Evolutionary conservation across 2,329 filamentous ascomycete species (phyloP), one percentile per base, ranked within the genome.

Genomic region (Aspergillus jensenii): DNA sequence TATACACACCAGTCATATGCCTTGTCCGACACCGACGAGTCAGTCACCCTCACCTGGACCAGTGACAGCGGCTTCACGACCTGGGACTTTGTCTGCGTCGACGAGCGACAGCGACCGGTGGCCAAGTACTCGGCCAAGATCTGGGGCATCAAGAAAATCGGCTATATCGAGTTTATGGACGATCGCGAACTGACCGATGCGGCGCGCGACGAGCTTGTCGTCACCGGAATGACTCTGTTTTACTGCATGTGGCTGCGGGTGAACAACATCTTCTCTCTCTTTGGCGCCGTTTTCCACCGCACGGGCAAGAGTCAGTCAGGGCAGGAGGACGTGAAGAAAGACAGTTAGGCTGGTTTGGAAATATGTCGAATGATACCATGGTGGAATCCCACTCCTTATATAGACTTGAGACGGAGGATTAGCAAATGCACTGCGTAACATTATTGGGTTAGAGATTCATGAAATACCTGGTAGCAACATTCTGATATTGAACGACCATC

Each of bases 71-170:
- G 62, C 11, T 65, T 70, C 41, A 71, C 66, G 54, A 66, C 47
- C 6, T 73, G 69, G 68, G 67, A 73, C 54, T 72, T 71, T 59
- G 48, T 73, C 44, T 71, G 68, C 41, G 53, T 67, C 3, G 67
- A 71, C 47, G 68, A 71, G 43, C 50, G 67, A 2, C 59, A 68
- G 51, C 57, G 64, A 43, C 67, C 71, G 15, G 62, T 73, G 17
- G 69, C 70, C 11, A 66, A 63, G 49, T 69, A 68, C 53, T 59
- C 62, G 14, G 61, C 62, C 8, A 67, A 67, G 23, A 23, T 62
- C 7, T 70, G 67, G 68, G 63, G 50, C 2, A 0, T 70, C 33
- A 67, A 63, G 46, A 69, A 68, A 33, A 19, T 69, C 8, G 70
- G 65, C 4, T 59, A 63, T 12, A 66, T 72, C 15, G 65, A 71